Conservation (phyloP, 2,329 filamentous ascomycete species). For the Ophiostoma pallidulum region DNA sequence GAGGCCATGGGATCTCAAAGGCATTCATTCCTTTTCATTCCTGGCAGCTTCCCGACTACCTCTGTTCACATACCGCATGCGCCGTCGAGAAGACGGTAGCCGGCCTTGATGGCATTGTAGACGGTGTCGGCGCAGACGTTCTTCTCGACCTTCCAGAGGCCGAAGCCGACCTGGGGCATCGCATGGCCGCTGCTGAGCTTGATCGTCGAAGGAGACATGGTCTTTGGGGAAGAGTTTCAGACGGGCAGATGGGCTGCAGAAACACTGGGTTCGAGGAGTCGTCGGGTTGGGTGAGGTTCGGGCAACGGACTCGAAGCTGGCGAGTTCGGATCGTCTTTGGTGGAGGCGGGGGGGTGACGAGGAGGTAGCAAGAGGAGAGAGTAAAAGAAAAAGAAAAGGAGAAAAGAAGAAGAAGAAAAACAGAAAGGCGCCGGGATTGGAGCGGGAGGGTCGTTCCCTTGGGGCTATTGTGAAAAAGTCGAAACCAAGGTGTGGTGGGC, state of each 20-base stretch:
- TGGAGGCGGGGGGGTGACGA: too few relatives aligned
- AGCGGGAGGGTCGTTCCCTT: too few relatives aligned
- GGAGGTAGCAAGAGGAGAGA: too few relatives aligned
- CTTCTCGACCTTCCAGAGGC: constrained; percentile 76
- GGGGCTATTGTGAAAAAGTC: too few relatives aligned
- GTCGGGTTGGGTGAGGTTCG: constrained; percentile 2
- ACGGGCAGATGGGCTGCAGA: too few relatives aligned
- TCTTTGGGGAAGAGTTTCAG: background rate
- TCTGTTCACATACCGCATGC: constrained; percentile 48
- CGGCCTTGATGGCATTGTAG: constrained; percentile 62
- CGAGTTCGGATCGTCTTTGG: too few relatives aligned
- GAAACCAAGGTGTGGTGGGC: too few relatives aligned
- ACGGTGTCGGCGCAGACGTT: constrained; percentile 63
- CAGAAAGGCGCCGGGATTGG: background rate
- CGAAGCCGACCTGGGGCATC: constrained; percentile 69
- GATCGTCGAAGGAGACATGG: constrained; percentile 33
- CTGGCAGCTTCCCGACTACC: too few relatives aligned
- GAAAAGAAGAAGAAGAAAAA: background rate
- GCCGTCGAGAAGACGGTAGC: constrained; percentile 52
- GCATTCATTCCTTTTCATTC: background rate
- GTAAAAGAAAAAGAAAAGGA: background rate
- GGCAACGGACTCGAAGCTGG: too few relatives aligned
- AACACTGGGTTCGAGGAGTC: too few relatives aligned
- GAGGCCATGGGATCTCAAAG: too few relatives aligned
- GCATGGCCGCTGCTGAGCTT: constrained; percentile 57